These are phyloP conservation scores for Cryptococcus sp. DNA, from an alignment of 1,284 basidiomycete species.

Conservation along the genomic window DNA sequence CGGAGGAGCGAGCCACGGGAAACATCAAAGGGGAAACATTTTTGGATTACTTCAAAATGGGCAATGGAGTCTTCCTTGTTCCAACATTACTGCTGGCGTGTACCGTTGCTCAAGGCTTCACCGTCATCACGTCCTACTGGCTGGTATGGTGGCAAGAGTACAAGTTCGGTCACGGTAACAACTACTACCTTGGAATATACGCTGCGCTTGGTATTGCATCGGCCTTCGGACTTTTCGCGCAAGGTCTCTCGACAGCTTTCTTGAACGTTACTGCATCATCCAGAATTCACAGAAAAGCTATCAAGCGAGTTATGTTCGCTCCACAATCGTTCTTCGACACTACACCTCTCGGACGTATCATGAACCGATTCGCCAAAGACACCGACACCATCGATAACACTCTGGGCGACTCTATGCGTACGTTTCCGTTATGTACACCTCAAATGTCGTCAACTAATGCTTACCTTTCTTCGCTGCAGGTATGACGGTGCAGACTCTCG, in stretches of 20 bases:
- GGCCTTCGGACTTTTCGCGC: slow-evolving; percentile 57
- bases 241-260: slow-evolving; percentile 56
- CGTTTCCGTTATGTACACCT: no score
- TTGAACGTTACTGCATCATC: slow-evolving; percentile 66
- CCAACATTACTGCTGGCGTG: slow-evolving; percentile 55
- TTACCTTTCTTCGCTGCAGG: no score
- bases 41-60: slow-evolving; percentile 57
- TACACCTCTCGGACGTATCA: slow-evolving; percentile 82
- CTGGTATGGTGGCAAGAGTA: slow-evolving; percentile 77
- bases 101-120: slow-evolving; percentile 46
- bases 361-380: slow-evolving; percentile 57
- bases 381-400: slow-evolving; percentile 82
- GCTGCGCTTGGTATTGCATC: slow-evolving; percentile 58
- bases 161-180: slow-evolving; percentile 36
- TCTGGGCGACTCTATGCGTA: slow-evolving; percentile 66
- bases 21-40: slow-evolving; percentile 44
- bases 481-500: slow-evolving; percentile 60
- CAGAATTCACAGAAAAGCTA: slow-evolving; percentile 60
- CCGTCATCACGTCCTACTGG: slow-evolving; percentile 54
- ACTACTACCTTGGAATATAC: slow-evolving; percentile 60
- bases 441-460: no score
- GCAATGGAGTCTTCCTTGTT: slow-evolving; percentile 55
- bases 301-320: slow-evolving; percentile 65
- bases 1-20: slow-evolving; percentile 52
- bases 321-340: slow-evolving; percentile 90